These are phyloP conservation scores for Wallacemonas rigidus DNA, from an alignment of 208 protist genomes.

Conservation along the genomic window DNA sequence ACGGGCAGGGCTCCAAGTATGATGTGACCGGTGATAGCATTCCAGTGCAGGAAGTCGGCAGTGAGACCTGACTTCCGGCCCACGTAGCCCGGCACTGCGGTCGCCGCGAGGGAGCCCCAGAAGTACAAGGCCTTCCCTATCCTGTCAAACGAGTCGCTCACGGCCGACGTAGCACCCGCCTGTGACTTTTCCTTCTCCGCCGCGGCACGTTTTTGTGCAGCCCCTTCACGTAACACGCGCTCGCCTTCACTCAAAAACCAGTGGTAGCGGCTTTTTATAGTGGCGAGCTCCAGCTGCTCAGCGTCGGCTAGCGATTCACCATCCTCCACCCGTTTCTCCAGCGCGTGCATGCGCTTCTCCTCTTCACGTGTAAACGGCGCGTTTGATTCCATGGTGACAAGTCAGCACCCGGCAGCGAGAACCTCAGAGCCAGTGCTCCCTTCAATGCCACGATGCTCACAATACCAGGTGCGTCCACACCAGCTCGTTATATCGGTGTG, in stretches of 20 bases:
- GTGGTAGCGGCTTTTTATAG: constrained; percentile 52
- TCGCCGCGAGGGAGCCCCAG: constrained; percentile 81
- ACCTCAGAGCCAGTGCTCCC: too few species aligned
- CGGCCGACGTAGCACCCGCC: neutral
- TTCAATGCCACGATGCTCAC: neutral
- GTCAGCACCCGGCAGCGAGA: too few species aligned
- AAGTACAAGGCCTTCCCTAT: constrained; percentile 78
- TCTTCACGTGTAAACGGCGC: constrained; percentile 54
- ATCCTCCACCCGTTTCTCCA: constrained; percentile 27
- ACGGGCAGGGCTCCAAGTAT: constrained; percentile 88
- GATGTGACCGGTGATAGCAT: constrained; percentile 70
- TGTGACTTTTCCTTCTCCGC: neutral
- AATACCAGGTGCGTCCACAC: neutral
- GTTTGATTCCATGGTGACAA: neutral
- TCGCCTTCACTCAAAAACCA: constrained; percentile 59
- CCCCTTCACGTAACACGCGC: constrained; percentile 32
- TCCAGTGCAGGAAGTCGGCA: constrained; percentile 82
- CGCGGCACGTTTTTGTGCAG: neutral
- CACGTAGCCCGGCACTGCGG: constrained; percentile 77
- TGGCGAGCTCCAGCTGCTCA: constrained; percentile 46
- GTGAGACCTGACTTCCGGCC: constrained; percentile 73
- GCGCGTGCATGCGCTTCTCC: constrained; percentile 41
- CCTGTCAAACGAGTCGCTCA: constrained; percentile 36
- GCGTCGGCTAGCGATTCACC: constrained; percentile 29
- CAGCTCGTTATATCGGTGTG: too few species aligned